Conservation (phyloP, 2,329 filamentous ascomycete species). For the Diaporthe sp. region DNA sequence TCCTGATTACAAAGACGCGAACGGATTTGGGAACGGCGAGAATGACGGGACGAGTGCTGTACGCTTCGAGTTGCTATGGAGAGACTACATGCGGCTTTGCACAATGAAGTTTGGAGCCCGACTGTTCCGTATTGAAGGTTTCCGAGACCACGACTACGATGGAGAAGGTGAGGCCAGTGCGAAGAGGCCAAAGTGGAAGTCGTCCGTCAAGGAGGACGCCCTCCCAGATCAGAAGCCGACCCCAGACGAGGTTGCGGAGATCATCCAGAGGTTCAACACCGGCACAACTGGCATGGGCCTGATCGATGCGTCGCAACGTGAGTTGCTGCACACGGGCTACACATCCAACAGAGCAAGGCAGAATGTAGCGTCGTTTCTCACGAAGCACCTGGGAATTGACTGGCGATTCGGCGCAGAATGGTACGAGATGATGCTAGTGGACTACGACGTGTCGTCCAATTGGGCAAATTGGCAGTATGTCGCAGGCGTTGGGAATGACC, state of each 20-base stretch:
- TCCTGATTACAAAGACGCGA: constrained; percentile 53
- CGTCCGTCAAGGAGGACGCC: constrained; percentile 52
- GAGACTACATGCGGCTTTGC: constrained; percentile 86
- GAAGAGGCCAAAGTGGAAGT: constrained; percentile 62
- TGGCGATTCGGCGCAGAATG: constrained; percentile 87
- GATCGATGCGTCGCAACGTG: constrained; percentile 83
- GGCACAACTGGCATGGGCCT: constrained; percentile 82
- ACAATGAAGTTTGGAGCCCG: constrained; percentile 76
- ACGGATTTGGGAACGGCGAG: constrained; percentile 78
- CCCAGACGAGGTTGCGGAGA: constrained; percentile 60
- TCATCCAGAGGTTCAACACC: constrained; percentile 71
- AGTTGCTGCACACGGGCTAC: constrained; percentile 82
- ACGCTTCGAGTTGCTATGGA: constrained; percentile 81
- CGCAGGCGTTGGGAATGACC: constrained; percentile 84
- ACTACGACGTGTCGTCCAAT: constrained; percentile 83
- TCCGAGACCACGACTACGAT: constrained; percentile 65
- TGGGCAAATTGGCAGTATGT: constrained; percentile 91
- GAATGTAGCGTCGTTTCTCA: constrained; percentile 81
- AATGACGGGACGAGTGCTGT: constrained; percentile 79
- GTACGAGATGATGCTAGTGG: constrained; percentile 82
- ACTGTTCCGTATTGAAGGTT: constrained; percentile 77
- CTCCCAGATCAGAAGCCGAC: constrained; percentile 54
- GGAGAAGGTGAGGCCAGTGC: constrained; percentile 53
- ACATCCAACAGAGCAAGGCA: constrained; percentile 83
- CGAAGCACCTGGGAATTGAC: constrained; percentile 81